These are phyloP conservation scores for Xylaria telfairii DNA, from an alignment of 495 filamentous ascomycete species.

Conservation along the genomic window DNA sequence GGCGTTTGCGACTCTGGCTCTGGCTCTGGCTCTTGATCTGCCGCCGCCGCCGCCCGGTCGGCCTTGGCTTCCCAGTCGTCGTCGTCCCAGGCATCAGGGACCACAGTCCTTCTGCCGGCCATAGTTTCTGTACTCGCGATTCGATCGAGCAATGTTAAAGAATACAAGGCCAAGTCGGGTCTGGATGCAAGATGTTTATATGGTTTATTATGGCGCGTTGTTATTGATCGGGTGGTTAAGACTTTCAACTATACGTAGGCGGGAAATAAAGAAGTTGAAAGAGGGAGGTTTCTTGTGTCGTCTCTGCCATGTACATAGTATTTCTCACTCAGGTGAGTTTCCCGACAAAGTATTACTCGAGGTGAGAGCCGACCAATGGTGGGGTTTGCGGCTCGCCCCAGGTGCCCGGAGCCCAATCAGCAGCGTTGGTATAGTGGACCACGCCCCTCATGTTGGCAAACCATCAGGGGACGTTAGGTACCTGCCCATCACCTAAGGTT, in stretches of 20 bases:
- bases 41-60: slow-evolving; percentile 53
- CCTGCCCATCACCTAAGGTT: background rate
- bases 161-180: background rate
- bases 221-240: background rate
- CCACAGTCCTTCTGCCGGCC: slow-evolving; percentile 56
- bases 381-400: slow-evolving; percentile 32
- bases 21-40: slow-evolving; percentile 47
- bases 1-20: slow-evolving; percentile 46
- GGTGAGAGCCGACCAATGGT: slow-evolving; percentile 16
- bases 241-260: background rate
- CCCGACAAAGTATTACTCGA: background rate
- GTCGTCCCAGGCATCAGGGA: slow-evolving; percentile 83
- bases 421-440: background rate
- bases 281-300: background rate
- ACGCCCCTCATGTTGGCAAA: background rate
- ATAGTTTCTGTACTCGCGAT: slow-evolving; percentile 42
- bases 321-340: slow-evolving; percentile 1
- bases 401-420: slow-evolving; percentile 21
- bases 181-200: background rate
- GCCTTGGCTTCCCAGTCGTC: slow-evolving; percentile 86
- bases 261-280: background rate
- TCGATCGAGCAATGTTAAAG: background rate
- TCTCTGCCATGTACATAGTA: background rate
- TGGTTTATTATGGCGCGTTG: background rate
- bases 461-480: background rate